Evolutionary conservation across 345 rosid genomes (phyloP).

Genomic region (Ceriops decandra): DNA sequence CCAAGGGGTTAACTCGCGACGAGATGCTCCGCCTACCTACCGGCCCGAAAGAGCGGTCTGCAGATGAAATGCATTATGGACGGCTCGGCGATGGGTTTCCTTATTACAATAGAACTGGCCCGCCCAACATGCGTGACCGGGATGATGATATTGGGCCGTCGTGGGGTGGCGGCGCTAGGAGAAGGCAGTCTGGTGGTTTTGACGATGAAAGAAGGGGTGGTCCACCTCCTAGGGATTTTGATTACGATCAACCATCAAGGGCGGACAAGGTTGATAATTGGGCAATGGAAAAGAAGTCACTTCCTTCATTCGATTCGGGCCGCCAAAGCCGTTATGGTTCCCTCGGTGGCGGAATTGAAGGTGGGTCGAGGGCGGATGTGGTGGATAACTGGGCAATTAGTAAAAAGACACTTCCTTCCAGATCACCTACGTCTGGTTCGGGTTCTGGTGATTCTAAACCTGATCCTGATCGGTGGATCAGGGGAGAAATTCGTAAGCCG

Average conservation of each 20-base stretch:
- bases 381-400: constrained; percentile 70
- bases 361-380: constrained; percentile 73
- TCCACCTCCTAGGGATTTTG: constrained; percentile 67
- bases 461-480: constrained; percentile 63
- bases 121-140: constrained; percentile 39
- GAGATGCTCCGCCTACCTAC: constrained; percentile 87
- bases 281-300: constrained; percentile 62
- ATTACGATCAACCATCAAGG: constrained; percentile 75
- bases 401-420: constrained; percentile 48
- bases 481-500: constrained; percentile 33
- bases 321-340: constrained; percentile 58
- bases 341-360: constrained; percentile 36
- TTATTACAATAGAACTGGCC: constrained; percentile 50
- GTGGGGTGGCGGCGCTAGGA: constrained; percentile 51
- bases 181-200: constrained; percentile 70
- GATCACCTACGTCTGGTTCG: constrained; percentile 62
- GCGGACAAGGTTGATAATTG: constrained; percentile 91
- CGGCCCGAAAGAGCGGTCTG: constrained; percentile 87
- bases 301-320: constrained; percentile 51
- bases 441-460: constrained; percentile 56
- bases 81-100: constrained; percentile 83
- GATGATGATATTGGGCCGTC: constrained; percentile 50
- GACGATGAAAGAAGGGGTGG: constrained; percentile 82
- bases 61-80: constrained; percentile 81
- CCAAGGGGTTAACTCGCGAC: constrained; percentile 58